Base-by-base conservation (phyloP, 805 yeast genomes). In the Schizosaccharomyces osmophilus region DNA sequence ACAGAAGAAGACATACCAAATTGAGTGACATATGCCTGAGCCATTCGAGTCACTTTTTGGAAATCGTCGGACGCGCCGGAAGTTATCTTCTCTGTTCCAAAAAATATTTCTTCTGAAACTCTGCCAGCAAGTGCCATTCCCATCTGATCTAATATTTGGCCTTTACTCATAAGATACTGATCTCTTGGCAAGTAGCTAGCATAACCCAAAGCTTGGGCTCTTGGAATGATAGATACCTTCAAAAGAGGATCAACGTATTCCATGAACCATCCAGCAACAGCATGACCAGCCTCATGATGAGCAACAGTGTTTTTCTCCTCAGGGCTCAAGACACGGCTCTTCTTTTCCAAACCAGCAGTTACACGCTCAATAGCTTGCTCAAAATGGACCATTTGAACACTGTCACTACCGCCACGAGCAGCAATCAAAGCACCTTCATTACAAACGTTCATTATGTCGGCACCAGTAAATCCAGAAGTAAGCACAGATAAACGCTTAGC, bases 231-330 rank as follows among this genome's bases (percentile, higher is more conserved):
- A 17, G 97, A 87, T 22, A 93, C 98, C 75, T 93, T 93, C 63
- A 93, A 77, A 62, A 94, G 75, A 6, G 98, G 98, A 70, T 90
- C 96, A 1, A 97, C 95, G 71, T 79, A 79, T 71, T 85, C 80
- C 68, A 93, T 78, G 69, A 76, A 88, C 99, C 98, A 93, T 13
- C 98, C 98, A 72, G 97, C 89, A 64, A 93, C 81, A 11, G 99
- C 98, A 73, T 94, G 98, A 3, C 98, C 99, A 2, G 99, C 98
- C 72, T 93, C 99, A 70, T 94, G 98, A 68, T 85, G 93, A 0
- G 98, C 98, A 62, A 94, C 96, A 32, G 87, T 82, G 64, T 77
- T 81, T 73, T 88, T 87, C 70, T 94, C 97, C 63, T 84, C 89
- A 1, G 87, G 84, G 2, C 87, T 81, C 64, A 94, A 76, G 15